Evolutionary conservation across 2,329 filamentous ascomycete genomes (phyloP), one percentile per base, ranked within the genome.

Genomic region (Xylariaceae sp.): DNA sequence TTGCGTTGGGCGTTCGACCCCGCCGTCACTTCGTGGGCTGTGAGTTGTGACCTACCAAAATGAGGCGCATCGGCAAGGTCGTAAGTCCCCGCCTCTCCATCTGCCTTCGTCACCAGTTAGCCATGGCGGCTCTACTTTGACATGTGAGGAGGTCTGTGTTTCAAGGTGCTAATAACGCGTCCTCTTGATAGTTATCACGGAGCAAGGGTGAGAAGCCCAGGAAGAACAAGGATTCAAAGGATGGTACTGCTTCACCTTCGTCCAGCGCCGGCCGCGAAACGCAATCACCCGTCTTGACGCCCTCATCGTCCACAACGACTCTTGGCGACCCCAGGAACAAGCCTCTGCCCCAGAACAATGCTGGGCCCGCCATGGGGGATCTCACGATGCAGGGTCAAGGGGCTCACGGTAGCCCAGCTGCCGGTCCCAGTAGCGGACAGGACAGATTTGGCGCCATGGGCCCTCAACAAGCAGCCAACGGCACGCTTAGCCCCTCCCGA

Each of bases 41-140:
- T 50, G 50, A 53, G 54, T 44, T 38, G 44, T 48, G 51, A 50
- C 54, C 51, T 53, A 49, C 52, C 32, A 58, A 76, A 68, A 96
- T 97, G 90, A 96, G 95, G 74, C 85, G 88, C 65, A 94, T 97
- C 69, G 85, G 88, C 70, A 87, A 86, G 84, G 88, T 96, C 75
- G 88, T 95, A 80, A 50, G 44, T 52, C 34, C 35, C 40, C 23
- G 27, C 18, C 12, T 38, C 26, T 36, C 21, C 31, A n/a, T n/a
- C n/a, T n/a, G n/a, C n/a, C n/a, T n/a, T n/a, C n/a, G n/a, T n/a
- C n/a, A n/a, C n/a, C n/a, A n/a, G n/a, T n/a, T n/a, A n/a, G n/a
- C n/a, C n/a, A n/a, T n/a, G n/a, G n/a, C n/a, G n/a, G n/a, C n/a
- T n/a, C n/a, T n/a, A n/a, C n/a, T n/a, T n/a, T n/a, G n/a, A n/a